Percentiles rank a stretch among this genome's conserved stretches.
phyloP scores from a whole-genome alignment of 2,329 filamentous ascomycete genomes.

The Pyricularia grisea region DNA sequence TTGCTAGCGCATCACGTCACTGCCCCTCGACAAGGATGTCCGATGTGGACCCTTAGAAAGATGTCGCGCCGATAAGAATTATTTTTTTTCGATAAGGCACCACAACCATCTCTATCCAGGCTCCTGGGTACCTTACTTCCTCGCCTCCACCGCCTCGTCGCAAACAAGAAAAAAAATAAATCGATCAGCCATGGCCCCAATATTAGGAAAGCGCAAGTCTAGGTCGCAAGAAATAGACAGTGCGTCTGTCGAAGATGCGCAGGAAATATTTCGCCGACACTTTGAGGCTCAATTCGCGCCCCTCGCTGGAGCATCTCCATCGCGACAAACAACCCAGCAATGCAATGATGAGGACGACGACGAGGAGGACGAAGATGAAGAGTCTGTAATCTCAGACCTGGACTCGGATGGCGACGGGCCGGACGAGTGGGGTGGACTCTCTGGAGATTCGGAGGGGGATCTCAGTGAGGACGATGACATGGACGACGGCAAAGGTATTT shows the following conservation, averaged over 20 bases:
- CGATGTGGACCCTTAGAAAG: neutral
- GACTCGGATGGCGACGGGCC: constrained; percentile 25
- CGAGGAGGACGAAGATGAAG: constrained; percentile 23
- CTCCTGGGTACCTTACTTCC: neutral
- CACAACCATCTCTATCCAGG: neutral
- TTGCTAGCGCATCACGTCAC: neutral
- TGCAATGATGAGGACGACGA: constrained; percentile 23
- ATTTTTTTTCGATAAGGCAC: neutral
- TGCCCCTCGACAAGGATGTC: neutral
- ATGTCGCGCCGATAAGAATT: neutral
- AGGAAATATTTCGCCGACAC: constrained; percentile 70
- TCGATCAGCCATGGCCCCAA: constrained; percentile 26
- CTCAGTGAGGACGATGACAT: neutral
- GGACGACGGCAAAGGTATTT: neutral
- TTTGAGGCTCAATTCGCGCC: constrained; percentile 87
- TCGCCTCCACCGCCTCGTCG: neutral
- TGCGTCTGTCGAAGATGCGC: constrained; percentile 41
- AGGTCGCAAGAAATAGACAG: constrained; percentile 8
- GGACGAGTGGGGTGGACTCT: constrained; percentile 54
- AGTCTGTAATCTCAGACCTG: constrained; percentile 18
- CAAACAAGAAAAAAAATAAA: neutral
- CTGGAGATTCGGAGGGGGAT: constrained; percentile 30
- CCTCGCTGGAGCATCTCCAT: constrained; percentile 29
- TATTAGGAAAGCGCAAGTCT: constrained; percentile 41
- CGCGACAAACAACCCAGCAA: constrained; percentile 20